Conservation (phyloP, 106 monocot genomes). For the Dendrobium officinale region DNA sequence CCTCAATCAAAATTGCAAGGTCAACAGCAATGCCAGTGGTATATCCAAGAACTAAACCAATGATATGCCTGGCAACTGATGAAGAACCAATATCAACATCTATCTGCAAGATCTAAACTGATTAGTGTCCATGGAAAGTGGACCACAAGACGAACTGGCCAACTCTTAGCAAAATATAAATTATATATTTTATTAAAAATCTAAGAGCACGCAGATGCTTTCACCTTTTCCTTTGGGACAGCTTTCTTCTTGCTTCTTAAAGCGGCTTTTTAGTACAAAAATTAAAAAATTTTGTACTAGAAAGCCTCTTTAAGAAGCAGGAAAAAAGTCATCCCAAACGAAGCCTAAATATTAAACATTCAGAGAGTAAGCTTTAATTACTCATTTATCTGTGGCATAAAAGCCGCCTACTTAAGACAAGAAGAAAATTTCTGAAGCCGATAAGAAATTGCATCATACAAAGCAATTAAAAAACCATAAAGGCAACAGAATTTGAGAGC, state of each 20-base stretch:
- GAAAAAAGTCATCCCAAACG: no score
- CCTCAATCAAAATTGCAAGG: constrained; percentile 96
- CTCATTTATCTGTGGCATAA: not conserved
- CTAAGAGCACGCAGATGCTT: not conserved
- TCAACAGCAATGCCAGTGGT: constrained; percentile 88
- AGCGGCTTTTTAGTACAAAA: no score
- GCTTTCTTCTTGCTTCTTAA: no score
- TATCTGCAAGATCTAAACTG: constrained; percentile 44
- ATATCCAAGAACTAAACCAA: constrained; percentile 83
- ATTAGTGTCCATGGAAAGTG: not conserved
- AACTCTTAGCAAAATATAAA: not conserved
- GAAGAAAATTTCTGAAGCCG: not conserved
- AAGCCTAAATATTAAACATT: not conserved
- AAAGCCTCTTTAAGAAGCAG: no score
- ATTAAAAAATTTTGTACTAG: no score
- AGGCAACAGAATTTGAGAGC: not conserved
- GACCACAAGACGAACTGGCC: not conserved
- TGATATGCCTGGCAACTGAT: constrained; percentile 80
- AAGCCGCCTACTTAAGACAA: not conserved
- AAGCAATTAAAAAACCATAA: not conserved
- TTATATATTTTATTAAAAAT: not conserved
- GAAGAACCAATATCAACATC: constrained; percentile 97
- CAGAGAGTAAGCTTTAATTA: not conserved
- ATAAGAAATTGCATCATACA: not conserved
- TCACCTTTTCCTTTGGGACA: not conserved